Base-by-base conservation (phyloP, 2,329 filamentous ascomycete genomes). In the Trichoderma afroharzianum region DNA sequence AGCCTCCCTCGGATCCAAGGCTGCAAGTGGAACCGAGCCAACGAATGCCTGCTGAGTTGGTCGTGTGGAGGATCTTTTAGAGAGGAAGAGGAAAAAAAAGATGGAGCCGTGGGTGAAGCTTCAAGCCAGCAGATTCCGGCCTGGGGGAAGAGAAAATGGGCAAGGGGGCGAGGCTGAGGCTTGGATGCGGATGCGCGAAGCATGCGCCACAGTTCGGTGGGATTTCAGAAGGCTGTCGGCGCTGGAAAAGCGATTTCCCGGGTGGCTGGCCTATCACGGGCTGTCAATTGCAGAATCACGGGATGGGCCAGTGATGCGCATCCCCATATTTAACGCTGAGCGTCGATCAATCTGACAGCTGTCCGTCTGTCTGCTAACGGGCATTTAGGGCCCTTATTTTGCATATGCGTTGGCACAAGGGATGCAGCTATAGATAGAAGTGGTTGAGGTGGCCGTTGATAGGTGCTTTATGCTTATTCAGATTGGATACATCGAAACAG, bases 111-210 rank as follows among this genome's bases (percentile, higher is more conserved):
- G 63, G 47, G 50, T 50, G 61, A 70, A 50, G 26, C 36, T 28
- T 28, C 30, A 18, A 68, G 26, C 30, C 53, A 24, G 53, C 39
- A 32, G 28, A 47, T n/a, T 32, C 26, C 24, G 15, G 14, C n/a
- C 32, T 14, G 28, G 63, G 63, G 32, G 12, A 15, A 26, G 14
- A 57, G n/a, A 36, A n/a, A 43, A 43, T 43, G 58, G 24, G 32
- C 15, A 32, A 53, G 59, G 61, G 30, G 53, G 55, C 62, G 62
- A 71, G 69, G 69, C 62, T 71, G 69, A 71, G 57, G 61, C 68
- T 36, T 36, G 33, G 3, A 36, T 36, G 32, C 28, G 32, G 1
- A 36, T 33, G 68, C 61, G 64, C 61, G 62, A 32, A 53, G 61
- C 68, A 71, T 21, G 53, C 58, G 62, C 68, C 50, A 61, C 69